Percentiles rank a stretch among this genome's conserved stretches.
phyloP scores from a whole-genome alignment of 768 basidiomycete genomes.

The Scleroderma bovista region DNA sequence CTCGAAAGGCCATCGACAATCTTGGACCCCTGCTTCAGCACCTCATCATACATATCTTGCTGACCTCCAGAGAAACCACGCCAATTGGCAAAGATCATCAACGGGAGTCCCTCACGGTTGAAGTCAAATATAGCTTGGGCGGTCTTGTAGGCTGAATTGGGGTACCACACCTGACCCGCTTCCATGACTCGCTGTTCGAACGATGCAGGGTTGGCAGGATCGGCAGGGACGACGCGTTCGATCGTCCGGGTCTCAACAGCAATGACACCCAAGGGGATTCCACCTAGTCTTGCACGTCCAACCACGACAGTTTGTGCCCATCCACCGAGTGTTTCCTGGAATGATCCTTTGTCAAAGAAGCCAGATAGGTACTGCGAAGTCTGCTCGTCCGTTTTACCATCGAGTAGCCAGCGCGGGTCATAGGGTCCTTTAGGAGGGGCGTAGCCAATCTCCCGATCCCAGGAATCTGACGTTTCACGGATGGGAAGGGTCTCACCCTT shows the following conservation, averaged over 20 bases:
- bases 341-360: conserved; percentile 96
- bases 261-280: conserved; percentile 96
- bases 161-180: conserved; percentile 99
- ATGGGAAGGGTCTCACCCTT: conserved; percentile 80
- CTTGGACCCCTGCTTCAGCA: conserved; percentile 95
- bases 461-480: conserved; percentile 63
- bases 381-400: conserved; percentile 85
- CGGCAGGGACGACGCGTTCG: conserved; percentile 94
- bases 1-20: conserved; percentile 97
- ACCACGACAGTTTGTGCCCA: conserved; percentile 99
- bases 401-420: conserved; percentile 97
- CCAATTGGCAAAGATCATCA: conserved; percentile 99
- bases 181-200: conserved; percentile 99
- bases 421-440: conserved; percentile 90
- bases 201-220: conserved; percentile 94
- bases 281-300: conserved; percentile 92
- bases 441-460: conserved; percentile 93
- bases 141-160: conserved; percentile 98
- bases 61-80: conserved; percentile 99
- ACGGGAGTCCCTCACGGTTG: conserved; percentile 91
- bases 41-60: conserved; percentile 98
- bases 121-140: conserved; percentile 99
- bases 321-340: conserved; percentile 97
- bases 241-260: conserved; percentile 97
- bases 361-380: conserved; percentile 75